Evolutionary conservation across 2,329 filamentous ascomycete genomes (phyloP).

Genomic region (Lecanoromycetidae sp.): DNA sequence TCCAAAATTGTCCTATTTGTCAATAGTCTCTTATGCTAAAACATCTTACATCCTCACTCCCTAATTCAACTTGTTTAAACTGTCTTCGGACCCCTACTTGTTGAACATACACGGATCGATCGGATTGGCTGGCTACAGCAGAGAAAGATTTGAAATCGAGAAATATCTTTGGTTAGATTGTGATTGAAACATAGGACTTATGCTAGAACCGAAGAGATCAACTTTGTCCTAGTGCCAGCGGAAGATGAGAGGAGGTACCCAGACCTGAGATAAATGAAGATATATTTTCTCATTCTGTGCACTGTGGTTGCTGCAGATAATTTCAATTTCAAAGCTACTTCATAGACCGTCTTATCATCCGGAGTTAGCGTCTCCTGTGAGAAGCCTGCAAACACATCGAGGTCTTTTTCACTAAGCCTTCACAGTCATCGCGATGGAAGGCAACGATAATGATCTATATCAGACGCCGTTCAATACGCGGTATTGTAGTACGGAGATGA

Average conservation of each 20-base stretch:
- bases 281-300: too few species aligned
- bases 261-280: constrained; percentile 48
- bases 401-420: constrained; percentile 68
- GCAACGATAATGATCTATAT: constrained; percentile 61
- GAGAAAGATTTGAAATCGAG: constrained; percentile 70
- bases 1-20: too few species aligned
- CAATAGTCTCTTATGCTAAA: too few species aligned
- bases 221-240: constrained; percentile 61
- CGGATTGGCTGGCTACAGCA: constrained; percentile 70
- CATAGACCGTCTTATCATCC: too few species aligned
- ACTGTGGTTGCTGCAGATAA: too few species aligned
- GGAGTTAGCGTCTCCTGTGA: constrained; percentile 51
- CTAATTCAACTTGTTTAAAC: too few species aligned
- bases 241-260: constrained; percentile 65
- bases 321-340: too few species aligned
- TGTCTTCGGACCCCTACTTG: neutral
- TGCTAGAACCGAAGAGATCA: constrained; percentile 61
- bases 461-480: neutral
- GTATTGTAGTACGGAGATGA: constrained; percentile 47
- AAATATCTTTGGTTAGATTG: constrained; percentile 57
- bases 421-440: constrained; percentile 57
- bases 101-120: constrained; percentile 27
- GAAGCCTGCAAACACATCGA: constrained; percentile 77
- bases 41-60: too few species aligned
- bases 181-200: constrained; percentile 66